These are phyloP conservation scores for Onygena corvina DNA, from an alignment of 2,329 filamentous ascomycete genomes.

Conservation along the genomic window DNA sequence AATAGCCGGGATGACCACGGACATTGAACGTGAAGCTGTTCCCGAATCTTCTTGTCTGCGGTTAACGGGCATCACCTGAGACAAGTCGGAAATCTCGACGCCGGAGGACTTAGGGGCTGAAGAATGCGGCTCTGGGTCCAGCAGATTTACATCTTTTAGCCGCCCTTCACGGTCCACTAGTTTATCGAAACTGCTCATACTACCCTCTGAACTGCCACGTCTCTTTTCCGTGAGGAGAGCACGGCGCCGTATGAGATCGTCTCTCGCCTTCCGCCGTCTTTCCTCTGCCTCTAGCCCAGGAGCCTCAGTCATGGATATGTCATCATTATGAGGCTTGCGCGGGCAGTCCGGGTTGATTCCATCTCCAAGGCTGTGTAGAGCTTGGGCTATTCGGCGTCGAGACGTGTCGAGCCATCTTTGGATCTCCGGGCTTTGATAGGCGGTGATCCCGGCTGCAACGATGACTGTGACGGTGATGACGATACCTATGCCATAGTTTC, in stretches of 20 bases:
- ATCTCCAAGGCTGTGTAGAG: constrained; percentile 48
- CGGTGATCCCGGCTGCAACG: constrained; percentile 50
- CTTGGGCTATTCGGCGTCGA: constrained; percentile 48
- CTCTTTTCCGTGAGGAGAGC: constrained; percentile 30
- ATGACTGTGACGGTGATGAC: constrained; percentile 51
- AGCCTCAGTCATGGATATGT: constrained; percentile 40
- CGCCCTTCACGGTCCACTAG: constrained; percentile 35
- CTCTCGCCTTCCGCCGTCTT: constrained; percentile 33
- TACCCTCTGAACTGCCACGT: constrained; percentile 19
- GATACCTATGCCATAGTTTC: constrained; percentile 38
- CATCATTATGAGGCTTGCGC: constrained; percentile 22
- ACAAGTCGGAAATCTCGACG: constrained; percentile 22
- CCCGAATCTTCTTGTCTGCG: constrained; percentile 16
- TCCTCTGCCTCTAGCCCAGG: constrained; percentile 33
- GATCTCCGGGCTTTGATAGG: constrained; percentile 53
- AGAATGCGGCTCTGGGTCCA: constrained; percentile 1
- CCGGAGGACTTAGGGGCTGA: constrained; percentile 28
- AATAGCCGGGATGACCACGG: constrained; percentile 15
- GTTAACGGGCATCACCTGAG: constrained; percentile 18
- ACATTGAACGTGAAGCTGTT: constrained; percentile 13
- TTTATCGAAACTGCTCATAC: constrained; percentile 31
- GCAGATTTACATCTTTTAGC: constrained; percentile 17
- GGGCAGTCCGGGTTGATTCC: constrained; percentile 42
- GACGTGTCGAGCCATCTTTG: constrained; percentile 51
- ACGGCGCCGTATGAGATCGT: constrained; percentile 36